Evolutionary conservation across 2,329 filamentous ascomycete genomes (phyloP).

Genomic region (Teratosphaeria pseudoeucalypti): DNA sequence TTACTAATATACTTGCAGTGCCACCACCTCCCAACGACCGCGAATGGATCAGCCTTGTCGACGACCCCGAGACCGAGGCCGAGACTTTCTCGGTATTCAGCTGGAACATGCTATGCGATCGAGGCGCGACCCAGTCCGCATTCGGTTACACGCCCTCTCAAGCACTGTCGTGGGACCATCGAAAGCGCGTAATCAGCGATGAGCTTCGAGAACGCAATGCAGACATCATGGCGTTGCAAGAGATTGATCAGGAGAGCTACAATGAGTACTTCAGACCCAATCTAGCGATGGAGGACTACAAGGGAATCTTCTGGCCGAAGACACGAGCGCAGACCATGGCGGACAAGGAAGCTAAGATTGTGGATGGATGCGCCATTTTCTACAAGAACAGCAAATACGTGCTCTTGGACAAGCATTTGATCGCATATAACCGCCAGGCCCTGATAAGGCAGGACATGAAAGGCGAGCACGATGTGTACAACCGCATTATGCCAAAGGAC

Average conservation of each 20-base stretch:
- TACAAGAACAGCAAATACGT: constrained; percentile 94
- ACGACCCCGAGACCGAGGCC: constrained; percentile 31
- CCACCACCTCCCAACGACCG: constrained; percentile 67
- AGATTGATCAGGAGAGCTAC: constrained; percentile 86
- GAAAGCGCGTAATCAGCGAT: constrained; percentile 69
- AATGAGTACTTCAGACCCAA: constrained; percentile 84
- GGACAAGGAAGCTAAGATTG: constrained; percentile 75
- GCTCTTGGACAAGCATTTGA: constrained; percentile 82
- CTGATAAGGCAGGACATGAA: constrained; percentile 97
- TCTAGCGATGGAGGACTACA: constrained; percentile 79
- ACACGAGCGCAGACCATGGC: constrained; percentile 84
- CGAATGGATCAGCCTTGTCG: constrained; percentile 65
- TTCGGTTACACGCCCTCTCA: constrained; percentile 85
- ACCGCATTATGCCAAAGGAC: constrained; percentile 95
- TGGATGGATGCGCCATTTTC: constrained; percentile 94
- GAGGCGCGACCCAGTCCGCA: constrained; percentile 71
- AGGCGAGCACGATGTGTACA: constrained; percentile 94
- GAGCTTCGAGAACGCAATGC: constrained; percentile 71
- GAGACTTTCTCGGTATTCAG: constrained; percentile 66
- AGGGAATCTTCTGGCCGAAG: constrained; percentile 87
- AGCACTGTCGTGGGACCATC: constrained; percentile 78
- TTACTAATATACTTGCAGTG: constrained; percentile 39
- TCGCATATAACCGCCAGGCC: constrained; percentile 83
- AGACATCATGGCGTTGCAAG: constrained; percentile 87
- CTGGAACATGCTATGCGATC: constrained; percentile 93